These are phyloP conservation scores for Fonsecaea multimorphosa DNA, from an alignment of 2,329 filamentous ascomycete species.

Conservation along the genomic window DNA sequence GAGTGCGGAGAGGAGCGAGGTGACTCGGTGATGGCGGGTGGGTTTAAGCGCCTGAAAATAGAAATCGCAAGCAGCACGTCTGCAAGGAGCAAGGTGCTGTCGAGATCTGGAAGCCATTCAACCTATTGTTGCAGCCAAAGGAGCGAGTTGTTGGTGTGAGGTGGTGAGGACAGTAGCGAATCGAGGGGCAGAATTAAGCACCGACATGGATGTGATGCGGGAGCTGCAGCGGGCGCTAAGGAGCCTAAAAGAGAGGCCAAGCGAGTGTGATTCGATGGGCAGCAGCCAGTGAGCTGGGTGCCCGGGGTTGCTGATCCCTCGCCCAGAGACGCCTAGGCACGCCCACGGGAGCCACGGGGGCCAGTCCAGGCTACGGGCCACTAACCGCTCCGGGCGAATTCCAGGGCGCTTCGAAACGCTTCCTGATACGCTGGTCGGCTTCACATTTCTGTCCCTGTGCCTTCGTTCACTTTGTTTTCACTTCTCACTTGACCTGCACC, in stretches of 20 bases:
- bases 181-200: slow-evolving; percentile 19
- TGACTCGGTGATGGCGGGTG: slow-evolving; percentile 7
- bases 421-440: slow-evolving; percentile 29
- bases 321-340: background rate
- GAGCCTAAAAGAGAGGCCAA: slow-evolving; percentile 9
- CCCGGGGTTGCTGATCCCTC: background rate
- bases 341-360: background rate
- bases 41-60: slow-evolving; percentile 32
- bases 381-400: background rate
- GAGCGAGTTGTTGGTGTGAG: slow-evolving; percentile 5
- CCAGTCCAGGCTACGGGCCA: background rate
- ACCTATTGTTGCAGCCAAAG: slow-evolving; percentile 6
- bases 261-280: slow-evolving; percentile 14
- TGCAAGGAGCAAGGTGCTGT: slow-evolving; percentile 2
- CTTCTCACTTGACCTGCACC: background rate
- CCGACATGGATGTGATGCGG: slow-evolving; percentile 28
- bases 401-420: slow-evolving; percentile 27
- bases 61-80: slow-evolving; percentile 16
- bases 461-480: background rate
- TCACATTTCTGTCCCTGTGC: slow-evolving; percentile 14
- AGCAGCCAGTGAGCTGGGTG: slow-evolving; percentile 9
- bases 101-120: slow-evolving; percentile 21
- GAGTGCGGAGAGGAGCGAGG: slow-evolving; percentile 21
- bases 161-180: slow-evolving; percentile 19
- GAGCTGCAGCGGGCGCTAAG: slow-evolving; percentile 17